These are phyloP conservation scores for Fusarium subglutinans DNA, from an alignment of 2,329 filamentous ascomycete genomes.

Conservation along the genomic window DNA sequence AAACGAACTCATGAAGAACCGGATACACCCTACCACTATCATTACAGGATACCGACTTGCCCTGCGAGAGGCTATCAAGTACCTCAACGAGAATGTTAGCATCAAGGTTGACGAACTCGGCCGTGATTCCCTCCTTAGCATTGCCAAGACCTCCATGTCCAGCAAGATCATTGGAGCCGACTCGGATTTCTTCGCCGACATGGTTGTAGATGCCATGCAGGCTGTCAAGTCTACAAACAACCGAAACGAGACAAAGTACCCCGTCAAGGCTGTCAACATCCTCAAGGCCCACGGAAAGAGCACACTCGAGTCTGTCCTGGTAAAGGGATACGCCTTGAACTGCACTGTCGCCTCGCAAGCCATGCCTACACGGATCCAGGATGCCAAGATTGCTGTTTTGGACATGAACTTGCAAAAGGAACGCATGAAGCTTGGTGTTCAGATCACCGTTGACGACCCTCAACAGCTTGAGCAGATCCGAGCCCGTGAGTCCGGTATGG, in stretches of 20 bases:
- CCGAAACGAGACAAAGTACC: conserved; percentile 92
- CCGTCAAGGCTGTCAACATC: conserved; percentile 98
- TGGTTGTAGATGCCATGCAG: conserved; percentile 94
- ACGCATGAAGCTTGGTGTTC: conserved; percentile 98
- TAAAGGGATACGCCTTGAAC: conserved; percentile 97
- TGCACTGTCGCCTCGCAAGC: conserved; percentile 98
- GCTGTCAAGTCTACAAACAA: conserved; percentile 94
- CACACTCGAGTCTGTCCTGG: conserved; percentile 83
- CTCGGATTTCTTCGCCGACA: conserved; percentile 95
- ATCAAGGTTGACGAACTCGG: conserved; percentile 93
- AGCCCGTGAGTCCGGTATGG: conserved; percentile 89
- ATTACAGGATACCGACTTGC: conserved; percentile 98
- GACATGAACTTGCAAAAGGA: conserved; percentile 99
- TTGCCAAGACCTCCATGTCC: conserved; percentile 99
- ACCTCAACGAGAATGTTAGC: conserved; percentile 98
- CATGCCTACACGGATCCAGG: conserved; percentile 90
- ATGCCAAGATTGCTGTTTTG: conserved; percentile 95
- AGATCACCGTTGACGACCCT: conserved; percentile 97
- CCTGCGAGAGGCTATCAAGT: conserved; percentile 94
- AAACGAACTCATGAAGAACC: conserved; percentile 99
- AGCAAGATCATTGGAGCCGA: conserved; percentile 98
- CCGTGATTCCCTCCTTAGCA: conserved; percentile 89
- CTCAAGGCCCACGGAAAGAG: conserved; percentile 98
- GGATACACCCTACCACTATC: conserved; percentile 99
- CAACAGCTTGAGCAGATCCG: conserved; percentile 98